Base-by-base conservation (phyloP, 139 green algal genomes). In the Chlorella sp. region DNA sequence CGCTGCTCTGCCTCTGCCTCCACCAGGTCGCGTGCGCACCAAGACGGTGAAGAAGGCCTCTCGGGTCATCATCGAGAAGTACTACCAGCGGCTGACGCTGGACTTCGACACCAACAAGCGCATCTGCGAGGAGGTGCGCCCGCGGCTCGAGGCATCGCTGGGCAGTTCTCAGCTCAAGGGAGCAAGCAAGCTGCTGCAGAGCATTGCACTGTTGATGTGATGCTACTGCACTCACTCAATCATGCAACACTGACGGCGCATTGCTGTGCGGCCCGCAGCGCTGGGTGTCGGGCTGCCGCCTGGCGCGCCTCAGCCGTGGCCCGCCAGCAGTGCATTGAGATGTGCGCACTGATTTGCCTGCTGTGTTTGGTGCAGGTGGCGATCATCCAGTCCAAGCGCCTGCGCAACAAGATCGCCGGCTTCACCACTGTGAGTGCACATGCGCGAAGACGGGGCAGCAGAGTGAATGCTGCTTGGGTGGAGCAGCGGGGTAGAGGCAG, bases 331-430 rank as follows among this genome's bases (percentile, higher is more conserved):
- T 51, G 44, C 44, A 51, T 51, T 51, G 7, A 51, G n/a, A 51
- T 51, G 44, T 9, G 7, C 9, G 44, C 44, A 51, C 6, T 9
- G 44, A 6, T 9, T 51, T 21, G 51, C 11, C 13, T 60, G 51
- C 51, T 60, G 13, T 51, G n/a, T 51, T 51, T 15, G 18, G 12
- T 21, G 51, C 51, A 60, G 51, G 94, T 99, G 82, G 98, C 98
- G 25, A 93, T 99, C 89, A 99, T 99, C 86, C 94, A 98, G 91
- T 94, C 95, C 75, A 98, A 98, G 92, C 90, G 97, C 30, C 95
- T 99, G 83, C 92, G 98, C 75, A 99, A 99, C 96, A 99, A 99
- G 93, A 99, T 99, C 91, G 96, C 98, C 68, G 98, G 98, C 84
- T 99, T 99, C 93, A 98, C 98, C 87, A 99, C 98, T 34, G 96